Percentiles rank a stretch among this genome's conserved stretches.
phyloP scores from a whole-genome alignment of 2,329 filamentous ascomycete species.

The Chaetomium globosum region DNA sequence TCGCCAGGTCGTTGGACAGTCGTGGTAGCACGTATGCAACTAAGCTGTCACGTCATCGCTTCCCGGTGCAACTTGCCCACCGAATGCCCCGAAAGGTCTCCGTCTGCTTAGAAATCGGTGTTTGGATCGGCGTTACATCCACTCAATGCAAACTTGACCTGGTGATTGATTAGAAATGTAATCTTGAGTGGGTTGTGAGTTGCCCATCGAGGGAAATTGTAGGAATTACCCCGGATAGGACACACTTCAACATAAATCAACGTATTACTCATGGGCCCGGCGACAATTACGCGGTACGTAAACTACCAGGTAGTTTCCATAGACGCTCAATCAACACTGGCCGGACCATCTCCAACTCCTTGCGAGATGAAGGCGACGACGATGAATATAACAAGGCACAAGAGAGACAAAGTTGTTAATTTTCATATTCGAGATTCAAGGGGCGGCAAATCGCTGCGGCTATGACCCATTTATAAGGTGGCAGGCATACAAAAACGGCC shows the following conservation, averaged over 20 bases:
- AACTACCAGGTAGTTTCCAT: background rate
- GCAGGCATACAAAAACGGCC: background rate
- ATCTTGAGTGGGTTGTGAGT: background rate
- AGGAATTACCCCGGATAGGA: background rate
- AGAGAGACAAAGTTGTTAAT: background rate
- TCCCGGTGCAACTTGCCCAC: constrained; percentile 2
- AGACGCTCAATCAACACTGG: background rate
- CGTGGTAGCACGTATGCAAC: background rate
- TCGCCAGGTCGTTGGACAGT: background rate
- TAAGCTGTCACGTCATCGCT: constrained; percentile 20
- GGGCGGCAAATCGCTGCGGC: background rate
- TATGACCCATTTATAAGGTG: background rate
- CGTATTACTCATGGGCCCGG: background rate
- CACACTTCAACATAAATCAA: background rate
- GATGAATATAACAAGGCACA: background rate
- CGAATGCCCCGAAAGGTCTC: background rate
- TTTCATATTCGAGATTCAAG: background rate
- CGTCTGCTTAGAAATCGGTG: constrained; percentile 18
- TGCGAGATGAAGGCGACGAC: background rate
- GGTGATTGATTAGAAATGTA: constrained; percentile 13
- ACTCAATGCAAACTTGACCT: background rate
- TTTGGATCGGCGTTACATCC: constrained; percentile 5
- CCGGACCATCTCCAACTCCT: background rate
- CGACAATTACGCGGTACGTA: background rate
- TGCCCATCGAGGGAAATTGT: background rate